Percentiles rank a stretch among this genome's conserved stretches.
Conservation (phyloP, 2,329 filamentous ascomycete genomes). For the Colletotrichum phormii region DNA sequence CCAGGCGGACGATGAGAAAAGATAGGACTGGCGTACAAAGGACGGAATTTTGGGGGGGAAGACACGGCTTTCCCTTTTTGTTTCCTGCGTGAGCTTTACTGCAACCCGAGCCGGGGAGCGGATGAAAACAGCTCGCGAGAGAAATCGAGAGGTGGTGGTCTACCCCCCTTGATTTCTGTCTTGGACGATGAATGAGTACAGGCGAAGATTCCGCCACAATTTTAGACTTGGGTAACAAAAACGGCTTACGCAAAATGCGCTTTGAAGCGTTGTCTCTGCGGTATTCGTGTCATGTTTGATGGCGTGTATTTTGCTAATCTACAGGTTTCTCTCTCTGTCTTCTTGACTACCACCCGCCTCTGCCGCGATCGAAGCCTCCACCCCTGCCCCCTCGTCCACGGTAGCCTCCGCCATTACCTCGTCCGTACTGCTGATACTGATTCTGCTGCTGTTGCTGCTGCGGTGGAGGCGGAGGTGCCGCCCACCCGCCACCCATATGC, state of each 20-base stretch:
- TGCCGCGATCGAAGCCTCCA: conserved; percentile 33
- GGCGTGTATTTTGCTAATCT: background rate
- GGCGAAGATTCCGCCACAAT: conserved; percentile 19
- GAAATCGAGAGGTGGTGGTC: conserved; percentile 10
- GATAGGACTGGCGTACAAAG: conserved; percentile 26
- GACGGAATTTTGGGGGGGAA: conserved; percentile 26
- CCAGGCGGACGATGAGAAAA: background rate
- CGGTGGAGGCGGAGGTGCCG: conserved; percentile 27
- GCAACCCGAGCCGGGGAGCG: background rate
- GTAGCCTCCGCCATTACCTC: conserved; percentile 26
- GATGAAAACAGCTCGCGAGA: background rate
- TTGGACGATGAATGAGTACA: conserved; percentile 39
- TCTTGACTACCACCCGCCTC: conserved; percentile 15
- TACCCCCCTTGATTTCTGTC: conserved; percentile 27
- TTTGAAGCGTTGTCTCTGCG: too few species aligned
- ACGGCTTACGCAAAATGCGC: background rate
- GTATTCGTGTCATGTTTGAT: background rate
- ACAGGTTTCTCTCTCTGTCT: too few species aligned
- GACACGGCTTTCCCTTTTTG: conserved; percentile 14
- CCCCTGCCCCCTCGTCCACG: conserved; percentile 29
- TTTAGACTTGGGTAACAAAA: conserved; percentile 31
- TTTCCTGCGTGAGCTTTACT: conserved; percentile 14
- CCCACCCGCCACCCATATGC: conserved; percentile 23
- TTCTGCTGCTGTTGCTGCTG: conserved; percentile 14
- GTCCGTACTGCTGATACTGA: conserved; percentile 28